phyloP scores from a whole-genome alignment of 2,329 filamentous ascomycete genomes.

The Fusarium sp. region DNA sequence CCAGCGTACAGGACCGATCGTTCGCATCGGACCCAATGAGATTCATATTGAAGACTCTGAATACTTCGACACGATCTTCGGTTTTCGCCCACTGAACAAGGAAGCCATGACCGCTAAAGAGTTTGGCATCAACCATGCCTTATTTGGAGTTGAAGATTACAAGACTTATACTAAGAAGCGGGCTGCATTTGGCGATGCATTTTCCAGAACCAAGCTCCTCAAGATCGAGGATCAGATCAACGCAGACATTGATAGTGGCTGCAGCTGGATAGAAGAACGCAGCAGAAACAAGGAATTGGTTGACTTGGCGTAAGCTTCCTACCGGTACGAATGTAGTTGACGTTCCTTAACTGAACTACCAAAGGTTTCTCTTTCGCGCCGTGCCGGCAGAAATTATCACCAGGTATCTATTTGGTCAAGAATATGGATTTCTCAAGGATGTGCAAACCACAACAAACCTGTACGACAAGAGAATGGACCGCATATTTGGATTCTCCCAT shows the following conservation, averaged over 20 bases:
- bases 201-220: conserved; percentile 5
- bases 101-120: conserved; percentile 19
- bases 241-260: conserved; percentile 5
- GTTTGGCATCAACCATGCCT: conserved; percentile 13
- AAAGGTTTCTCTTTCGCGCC: conserved; percentile 2
- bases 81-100: conserved; percentile 17
- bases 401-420: conserved; percentile 1
- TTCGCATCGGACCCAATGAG: conserved; percentile 12
- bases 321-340: too few species aligned
- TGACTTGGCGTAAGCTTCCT: conserved; percentile 1
- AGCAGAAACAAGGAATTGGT: background rate
- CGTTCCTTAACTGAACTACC: background rate
- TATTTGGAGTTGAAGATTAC: conserved; percentile 11
- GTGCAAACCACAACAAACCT: conserved; percentile 5
- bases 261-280: background rate
- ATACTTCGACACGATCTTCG: conserved; percentile 16
- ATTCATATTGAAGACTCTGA: conserved; percentile 15
- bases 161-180: conserved; percentile 9
- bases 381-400: conserved; percentile 18
- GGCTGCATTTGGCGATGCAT: conserved; percentile 6
- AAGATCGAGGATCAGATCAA: conserved; percentile 11
- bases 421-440: conserved; percentile 3
- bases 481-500: conserved; percentile 2
- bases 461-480: conserved; percentile 9
- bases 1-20: background rate